Evolutionary conservation across 1,284 basidiomycete genomes (phyloP).

Genomic region (Cystobasidium slooffiae): DNA sequence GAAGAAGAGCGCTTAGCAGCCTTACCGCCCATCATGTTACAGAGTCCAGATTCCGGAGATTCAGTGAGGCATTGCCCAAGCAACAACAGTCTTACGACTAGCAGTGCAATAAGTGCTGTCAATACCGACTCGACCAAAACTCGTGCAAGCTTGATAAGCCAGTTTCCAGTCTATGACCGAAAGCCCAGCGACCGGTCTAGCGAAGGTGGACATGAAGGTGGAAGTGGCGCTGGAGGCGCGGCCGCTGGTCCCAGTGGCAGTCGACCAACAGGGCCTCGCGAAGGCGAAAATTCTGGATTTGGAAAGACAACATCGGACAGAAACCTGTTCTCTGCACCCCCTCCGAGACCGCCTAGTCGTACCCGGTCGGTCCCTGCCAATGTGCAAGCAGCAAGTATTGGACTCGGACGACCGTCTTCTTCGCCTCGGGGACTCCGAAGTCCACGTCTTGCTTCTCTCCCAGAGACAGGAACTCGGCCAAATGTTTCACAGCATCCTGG

Average conservation of each 20-base stretch:
- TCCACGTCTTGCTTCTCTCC: background rate
- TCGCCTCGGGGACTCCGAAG: background rate
- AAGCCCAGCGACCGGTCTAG: slow-evolving; percentile 34
- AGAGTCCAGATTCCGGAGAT: background rate
- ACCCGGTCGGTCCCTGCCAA: slow-evolving; percentile 10
- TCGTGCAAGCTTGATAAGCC: slow-evolving; percentile 15
- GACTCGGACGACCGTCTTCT: slow-evolving; percentile 10
- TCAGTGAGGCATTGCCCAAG: slow-evolving; percentile 1
- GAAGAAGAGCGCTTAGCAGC: background rate
- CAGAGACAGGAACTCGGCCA: background rate
- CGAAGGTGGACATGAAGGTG: background rate
- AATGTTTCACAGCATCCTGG: too few species aligned
- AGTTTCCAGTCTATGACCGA: slow-evolving; percentile 18
- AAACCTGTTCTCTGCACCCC: slow-evolving; percentile 14
- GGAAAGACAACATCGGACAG: background rate
- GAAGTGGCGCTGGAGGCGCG: slow-evolving; percentile 2
- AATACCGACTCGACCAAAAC: slow-evolving; percentile 25
- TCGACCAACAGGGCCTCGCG: background rate
- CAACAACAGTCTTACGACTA: slow-evolving; percentile 1
- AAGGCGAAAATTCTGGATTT: slow-evolving; percentile 4
- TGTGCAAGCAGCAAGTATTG: background rate
- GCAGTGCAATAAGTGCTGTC: background rate
- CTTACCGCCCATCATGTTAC: slow-evolving; percentile 2
- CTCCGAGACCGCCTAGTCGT: slow-evolving; percentile 32
- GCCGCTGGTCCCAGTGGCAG: background rate